Evolutionary conservation across 805 yeast genomes (phyloP).

Genomic region (Jamesozyma spencerorum): DNA sequence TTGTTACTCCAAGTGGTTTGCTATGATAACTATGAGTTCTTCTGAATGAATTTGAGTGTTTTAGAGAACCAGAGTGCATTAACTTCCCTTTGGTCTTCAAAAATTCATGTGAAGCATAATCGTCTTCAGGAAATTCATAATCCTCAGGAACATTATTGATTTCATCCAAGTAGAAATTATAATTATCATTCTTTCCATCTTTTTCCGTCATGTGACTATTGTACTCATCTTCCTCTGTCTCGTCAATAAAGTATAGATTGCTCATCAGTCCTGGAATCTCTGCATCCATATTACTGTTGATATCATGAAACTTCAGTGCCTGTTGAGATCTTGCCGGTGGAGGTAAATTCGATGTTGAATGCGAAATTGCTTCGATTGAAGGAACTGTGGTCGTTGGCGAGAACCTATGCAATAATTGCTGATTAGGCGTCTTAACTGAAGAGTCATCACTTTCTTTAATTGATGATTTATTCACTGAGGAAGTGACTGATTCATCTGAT

Average conservation of each 20-base stretch:
- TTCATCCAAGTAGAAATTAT: conserved; percentile 42
- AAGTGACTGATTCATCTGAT: neutral
- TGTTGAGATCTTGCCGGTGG: conserved; percentile 24
- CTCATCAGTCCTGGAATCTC: conserved; percentile 31
- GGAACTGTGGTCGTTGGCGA: neutral
- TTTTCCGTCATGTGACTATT: conserved; percentile 20
- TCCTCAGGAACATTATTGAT: conserved; percentile 43
- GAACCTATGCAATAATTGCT: neutral
- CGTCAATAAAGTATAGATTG: conserved; percentile 27
- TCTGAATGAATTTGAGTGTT: conserved; percentile 13
- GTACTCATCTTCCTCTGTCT: conserved; percentile 28
- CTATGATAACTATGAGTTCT: conserved; percentile 28
- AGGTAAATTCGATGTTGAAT: conserved; percentile 6
- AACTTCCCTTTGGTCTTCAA: neutral
- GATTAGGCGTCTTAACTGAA: neutral
- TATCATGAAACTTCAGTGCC: conserved; percentile 33
- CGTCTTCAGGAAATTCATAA: conserved; percentile 24
- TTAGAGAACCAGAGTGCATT: conserved; percentile 6
- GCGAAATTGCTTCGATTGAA: neutral
- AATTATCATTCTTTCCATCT: conserved; percentile 38
- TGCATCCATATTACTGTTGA: conserved; percentile 30
- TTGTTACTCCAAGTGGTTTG: conserved; percentile 23
- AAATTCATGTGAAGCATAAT: neutral
- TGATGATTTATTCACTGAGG: neutral
- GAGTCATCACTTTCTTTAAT: neutral